Conservation (phyloP, 2,329 filamentous ascomycete genomes). For the Nothophoma quercina region DNA sequence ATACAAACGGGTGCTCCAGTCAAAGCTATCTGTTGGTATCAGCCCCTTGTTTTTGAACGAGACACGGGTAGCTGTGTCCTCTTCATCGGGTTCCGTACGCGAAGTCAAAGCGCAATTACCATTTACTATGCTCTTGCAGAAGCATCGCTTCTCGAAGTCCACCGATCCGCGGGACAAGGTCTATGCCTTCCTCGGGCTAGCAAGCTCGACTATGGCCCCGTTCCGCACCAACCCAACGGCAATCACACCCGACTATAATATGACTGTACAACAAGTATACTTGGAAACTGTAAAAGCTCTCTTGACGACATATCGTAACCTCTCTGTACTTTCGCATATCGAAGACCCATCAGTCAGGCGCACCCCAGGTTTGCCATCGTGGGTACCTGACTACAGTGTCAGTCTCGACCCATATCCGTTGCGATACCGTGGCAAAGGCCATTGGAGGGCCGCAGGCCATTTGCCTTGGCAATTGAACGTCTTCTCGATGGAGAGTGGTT, state of each 20-base stretch:
- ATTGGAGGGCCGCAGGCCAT: slow-evolving; percentile 27
- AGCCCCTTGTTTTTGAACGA: slow-evolving; percentile 34
- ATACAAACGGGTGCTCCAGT: slow-evolving; percentile 28
- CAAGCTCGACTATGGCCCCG: slow-evolving; percentile 24
- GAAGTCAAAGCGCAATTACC: slow-evolving; percentile 13
- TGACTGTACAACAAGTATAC: slow-evolving; percentile 32
- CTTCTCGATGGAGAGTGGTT: slow-evolving; percentile 21
- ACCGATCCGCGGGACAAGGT: slow-evolving; percentile 42
- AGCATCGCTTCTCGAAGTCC: slow-evolving; percentile 33
- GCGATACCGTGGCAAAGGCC: slow-evolving; percentile 25
- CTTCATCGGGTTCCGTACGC: background rate
- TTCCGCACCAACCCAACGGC: slow-evolving; percentile 27
- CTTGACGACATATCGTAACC: slow-evolving; percentile 25
- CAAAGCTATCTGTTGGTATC: slow-evolving; percentile 22
- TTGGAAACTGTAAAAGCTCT: slow-evolving; percentile 24
- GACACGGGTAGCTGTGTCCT: slow-evolving; percentile 23
- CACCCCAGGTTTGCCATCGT: slow-evolving; percentile 30
- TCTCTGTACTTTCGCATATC: slow-evolving; percentile 34
- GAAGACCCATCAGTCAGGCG: slow-evolving; percentile 29
- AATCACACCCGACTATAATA: slow-evolving; percentile 31
- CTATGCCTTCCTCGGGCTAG: slow-evolving; percentile 38
- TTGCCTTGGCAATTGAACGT: slow-evolving; percentile 21
- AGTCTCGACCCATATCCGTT: slow-evolving; percentile 34
- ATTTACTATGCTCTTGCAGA: slow-evolving; percentile 30
- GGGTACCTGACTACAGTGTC: slow-evolving; percentile 38